Evolutionary conservation across 1,284 basidiomycete species (phyloP).

Genomic region (Malassezia slooffiae): DNA sequence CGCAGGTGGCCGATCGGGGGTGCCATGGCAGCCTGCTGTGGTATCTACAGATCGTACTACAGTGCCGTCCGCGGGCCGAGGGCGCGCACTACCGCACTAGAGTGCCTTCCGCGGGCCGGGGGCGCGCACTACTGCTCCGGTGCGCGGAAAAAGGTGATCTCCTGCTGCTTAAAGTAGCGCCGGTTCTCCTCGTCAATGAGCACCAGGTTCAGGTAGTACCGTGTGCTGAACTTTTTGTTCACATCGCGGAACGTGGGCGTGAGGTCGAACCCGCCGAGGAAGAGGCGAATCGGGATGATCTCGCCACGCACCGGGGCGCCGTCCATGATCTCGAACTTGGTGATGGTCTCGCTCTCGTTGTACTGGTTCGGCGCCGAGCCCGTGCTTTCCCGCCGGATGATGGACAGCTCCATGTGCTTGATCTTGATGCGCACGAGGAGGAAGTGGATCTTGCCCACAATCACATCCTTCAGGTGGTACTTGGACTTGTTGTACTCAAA

Average conservation of each 20-base stretch:
- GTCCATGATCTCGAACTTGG: slow-evolving; percentile 95
- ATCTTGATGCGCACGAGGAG: slow-evolving; percentile 97
- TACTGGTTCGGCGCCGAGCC: slow-evolving; percentile 82
- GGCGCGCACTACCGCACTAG: too few relatives aligned
- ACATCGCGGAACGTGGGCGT: slow-evolving; percentile 97
- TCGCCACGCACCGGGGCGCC: slow-evolving; percentile 67
- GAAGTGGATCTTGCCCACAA: slow-evolving; percentile 99
- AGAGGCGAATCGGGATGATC: slow-evolving; percentile 93
- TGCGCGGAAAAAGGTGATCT: slow-evolving; percentile 42
- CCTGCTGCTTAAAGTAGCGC: slow-evolving; percentile 67
- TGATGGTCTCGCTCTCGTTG: slow-evolving; percentile 97
- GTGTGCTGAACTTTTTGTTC: slow-evolving; percentile 95
- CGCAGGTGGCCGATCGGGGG: too few relatives aligned
- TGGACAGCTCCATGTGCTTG: slow-evolving; percentile 98
- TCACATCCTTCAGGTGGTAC: slow-evolving; percentile 96
- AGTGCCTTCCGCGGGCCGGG: too few relatives aligned
- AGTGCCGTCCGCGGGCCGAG: too few relatives aligned
- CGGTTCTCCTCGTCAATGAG: slow-evolving; percentile 96
- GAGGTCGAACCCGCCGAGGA: slow-evolving; percentile 93
- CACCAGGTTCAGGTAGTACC: slow-evolving; percentile 86
- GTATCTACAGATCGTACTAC: too few relatives aligned
- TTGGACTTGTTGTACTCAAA: slow-evolving; percentile 99
- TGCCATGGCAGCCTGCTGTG: too few relatives aligned
- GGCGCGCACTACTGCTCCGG: slow-evolving; percentile 13
- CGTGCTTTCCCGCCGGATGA: slow-evolving; percentile 92